Evolutionary conservation across 1,284 basidiomycete species (phyloP).

Genomic region (Ceratobasidium theobromae): DNA sequence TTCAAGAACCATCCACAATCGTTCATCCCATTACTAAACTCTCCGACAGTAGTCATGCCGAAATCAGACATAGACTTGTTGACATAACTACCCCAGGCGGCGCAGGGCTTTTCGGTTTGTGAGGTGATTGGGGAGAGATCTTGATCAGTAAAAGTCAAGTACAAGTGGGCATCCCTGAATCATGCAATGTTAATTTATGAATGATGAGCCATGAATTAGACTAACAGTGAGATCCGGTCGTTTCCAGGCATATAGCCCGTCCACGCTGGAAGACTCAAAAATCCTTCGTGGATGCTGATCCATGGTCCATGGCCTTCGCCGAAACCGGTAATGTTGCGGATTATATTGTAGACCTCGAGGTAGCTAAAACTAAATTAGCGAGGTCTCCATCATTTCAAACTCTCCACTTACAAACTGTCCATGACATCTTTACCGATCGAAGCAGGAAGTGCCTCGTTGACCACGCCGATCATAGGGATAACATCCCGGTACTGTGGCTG

Average conservation of each 20-base stretch:
- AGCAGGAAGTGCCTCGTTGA: slow-evolving; percentile 33
- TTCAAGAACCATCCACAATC: slow-evolving; percentile 77
- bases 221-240: slow-evolving; percentile 67
- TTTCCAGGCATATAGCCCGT: slow-evolving; percentile 69
- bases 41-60: slow-evolving; percentile 77
- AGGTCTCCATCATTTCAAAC: not conserved
- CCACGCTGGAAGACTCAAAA: slow-evolving; percentile 51
- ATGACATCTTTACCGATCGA: slow-evolving; percentile 34
- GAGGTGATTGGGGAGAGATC: slow-evolving; percentile 43
- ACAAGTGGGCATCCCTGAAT: slow-evolving; percentile 68
- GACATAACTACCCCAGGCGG: slow-evolving; percentile 57
- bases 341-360: slow-evolving; percentile 62
- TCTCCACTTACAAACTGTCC: slow-evolving; percentile 30
- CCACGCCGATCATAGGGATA: slow-evolving; percentile 46
- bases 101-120: slow-evolving; percentile 59
- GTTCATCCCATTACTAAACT: slow-evolving; percentile 78
- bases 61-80: slow-evolving; percentile 58
- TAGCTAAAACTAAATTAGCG: slow-evolving; percentile 47
- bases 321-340: slow-evolving; percentile 68
- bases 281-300: slow-evolving; percentile 65
- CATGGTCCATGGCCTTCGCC: slow-evolving; percentile 59
- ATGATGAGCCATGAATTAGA: not conserved
- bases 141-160: slow-evolving; percentile 59
- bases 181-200: not conserved
- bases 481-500: slow-evolving; percentile 68